phyloP scores from a whole-genome alignment of 495 filamentous ascomycete genomes.

The Tuber magnatum region DNA sequence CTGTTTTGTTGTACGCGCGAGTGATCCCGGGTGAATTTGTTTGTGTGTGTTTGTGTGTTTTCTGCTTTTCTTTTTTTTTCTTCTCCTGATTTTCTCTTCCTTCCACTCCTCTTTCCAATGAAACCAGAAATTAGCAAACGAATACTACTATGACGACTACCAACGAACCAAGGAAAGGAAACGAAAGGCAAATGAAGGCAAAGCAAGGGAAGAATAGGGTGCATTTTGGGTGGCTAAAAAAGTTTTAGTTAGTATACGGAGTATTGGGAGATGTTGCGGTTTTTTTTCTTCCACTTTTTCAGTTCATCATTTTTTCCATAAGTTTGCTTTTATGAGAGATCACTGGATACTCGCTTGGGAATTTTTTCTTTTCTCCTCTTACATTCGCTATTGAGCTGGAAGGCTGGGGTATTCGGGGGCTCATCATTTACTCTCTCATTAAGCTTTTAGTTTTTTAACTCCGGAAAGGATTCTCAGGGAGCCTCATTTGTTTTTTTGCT shows the following conservation, averaged over 20 bases:
- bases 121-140: not conserved
- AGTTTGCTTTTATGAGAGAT: conserved; percentile 35
- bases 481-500: too few relatives aligned
- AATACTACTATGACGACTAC: not conserved
- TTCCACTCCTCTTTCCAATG: not conserved
- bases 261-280: conserved; percentile 38
- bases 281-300: conserved; percentile 34
- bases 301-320: conserved; percentile 19
- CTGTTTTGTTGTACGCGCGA: not conserved
- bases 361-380: not conserved
- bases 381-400: not conserved
- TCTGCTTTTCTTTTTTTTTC: not conserved
- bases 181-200: not conserved
- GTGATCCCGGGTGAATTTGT: conserved; percentile 1
- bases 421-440: not conserved
- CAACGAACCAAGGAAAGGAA: not conserved
- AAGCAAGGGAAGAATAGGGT: conserved; percentile 11
- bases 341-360: conserved; percentile 26
- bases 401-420: not conserved
- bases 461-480: conserved; percentile 14
- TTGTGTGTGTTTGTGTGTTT: not conserved
- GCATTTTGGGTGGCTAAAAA: conserved; percentile 31
- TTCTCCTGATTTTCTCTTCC: not conserved
- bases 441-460: not conserved
- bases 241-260: conserved; percentile 31